These are phyloP conservation scores for Astrothelium subdiscretum DNA, from an alignment of 495 filamentous ascomycete species.

Conservation along the genomic window DNA sequence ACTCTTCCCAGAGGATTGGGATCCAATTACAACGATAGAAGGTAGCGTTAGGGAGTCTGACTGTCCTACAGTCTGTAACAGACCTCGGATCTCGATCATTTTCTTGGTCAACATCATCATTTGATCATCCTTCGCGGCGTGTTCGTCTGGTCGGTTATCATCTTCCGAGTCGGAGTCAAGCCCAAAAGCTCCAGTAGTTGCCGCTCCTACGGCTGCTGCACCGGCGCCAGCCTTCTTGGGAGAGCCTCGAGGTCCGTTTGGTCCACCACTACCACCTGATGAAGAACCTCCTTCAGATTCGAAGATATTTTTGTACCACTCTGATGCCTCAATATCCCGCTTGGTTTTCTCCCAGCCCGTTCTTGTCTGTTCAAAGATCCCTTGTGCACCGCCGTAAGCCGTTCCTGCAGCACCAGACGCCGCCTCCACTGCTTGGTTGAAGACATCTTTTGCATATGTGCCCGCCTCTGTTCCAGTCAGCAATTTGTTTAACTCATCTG, in stretches of 20 bases:
- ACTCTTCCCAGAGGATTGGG: constrained; percentile 95
- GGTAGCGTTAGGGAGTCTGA: constrained; percentile 76
- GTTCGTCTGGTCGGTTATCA: constrained; percentile 49
- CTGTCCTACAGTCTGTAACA: constrained; percentile 83
- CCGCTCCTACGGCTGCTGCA: constrained; percentile 42
- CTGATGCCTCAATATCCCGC: constrained; percentile 61
- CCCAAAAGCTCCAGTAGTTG: constrained; percentile 64
- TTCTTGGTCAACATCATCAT: constrained; percentile 99
- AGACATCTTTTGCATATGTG: constrained; percentile 74
- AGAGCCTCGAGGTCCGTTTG: constrained; percentile 31
- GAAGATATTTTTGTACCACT: constrained; percentile 75
- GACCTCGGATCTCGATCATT: constrained; percentile 97
- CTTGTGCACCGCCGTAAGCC: constrained; percentile 56
- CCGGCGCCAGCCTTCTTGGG: constrained; percentile 55
- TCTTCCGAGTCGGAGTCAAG: constrained; percentile 62
- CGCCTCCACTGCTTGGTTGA: constrained; percentile 56
- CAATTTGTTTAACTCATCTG: background rate
- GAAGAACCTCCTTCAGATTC: constrained; percentile 33
- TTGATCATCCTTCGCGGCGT: constrained; percentile 79
- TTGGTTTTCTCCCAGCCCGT: constrained; percentile 77
- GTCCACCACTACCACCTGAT: constrained; percentile 32
- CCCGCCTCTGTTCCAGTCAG: constrained; percentile 58
- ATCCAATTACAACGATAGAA: constrained; percentile 96
- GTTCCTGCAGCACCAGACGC: constrained; percentile 52
- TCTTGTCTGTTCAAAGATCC: constrained; percentile 64